phyloP scores from a whole-genome alignment of 352 stramenopile species.

The Hyaloperonospora arabidopsidis region DNA sequence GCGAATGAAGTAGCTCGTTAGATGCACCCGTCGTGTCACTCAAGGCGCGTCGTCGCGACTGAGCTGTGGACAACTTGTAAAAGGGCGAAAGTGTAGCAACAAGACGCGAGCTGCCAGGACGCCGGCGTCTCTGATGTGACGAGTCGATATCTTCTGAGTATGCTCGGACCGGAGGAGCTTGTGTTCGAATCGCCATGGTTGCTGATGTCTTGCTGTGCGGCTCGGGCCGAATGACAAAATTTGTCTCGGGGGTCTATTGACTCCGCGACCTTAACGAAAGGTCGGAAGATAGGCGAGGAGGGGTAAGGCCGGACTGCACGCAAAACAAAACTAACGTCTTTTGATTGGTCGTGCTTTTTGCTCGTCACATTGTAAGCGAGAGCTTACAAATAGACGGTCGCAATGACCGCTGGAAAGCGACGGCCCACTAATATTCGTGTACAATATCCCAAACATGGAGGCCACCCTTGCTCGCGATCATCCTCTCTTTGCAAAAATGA shows the following conservation, averaged over 20 bases:
- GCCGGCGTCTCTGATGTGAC: slow-evolving; percentile 6
- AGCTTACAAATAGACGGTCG: too few species aligned
- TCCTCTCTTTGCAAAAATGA: too few species aligned
- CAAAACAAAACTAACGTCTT: too few species aligned
- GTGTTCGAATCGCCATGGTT: slow-evolving; percentile 10
- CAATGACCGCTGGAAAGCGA: too few species aligned
- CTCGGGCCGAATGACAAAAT: neutral
- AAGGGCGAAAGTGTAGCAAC: slow-evolving; percentile 15
- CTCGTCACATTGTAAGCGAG: too few species aligned
- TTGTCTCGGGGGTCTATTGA: slow-evolving; percentile 1
- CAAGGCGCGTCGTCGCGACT: slow-evolving; percentile 23
- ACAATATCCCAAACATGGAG: too few species aligned
- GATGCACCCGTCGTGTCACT: slow-evolving; percentile 29
- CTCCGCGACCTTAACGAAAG: slow-evolving; percentile 1
- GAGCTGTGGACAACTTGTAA: slow-evolving; percentile 17
- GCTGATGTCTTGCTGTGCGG: neutral
- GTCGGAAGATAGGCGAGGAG: slow-evolving; percentile 6
- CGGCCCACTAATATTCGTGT: too few species aligned
- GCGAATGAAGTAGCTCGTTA: slow-evolving; percentile 30
- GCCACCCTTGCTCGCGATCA: too few species aligned
- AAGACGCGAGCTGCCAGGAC: slow-evolving; percentile 14
- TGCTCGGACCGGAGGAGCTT: slow-evolving; percentile 6
- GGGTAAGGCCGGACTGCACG: neutral
- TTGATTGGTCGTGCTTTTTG: too few species aligned
- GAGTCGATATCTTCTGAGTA: slow-evolving; percentile 14